Percentiles rank a stretch among this genome's conserved stretches.
These are phyloP conservation scores for Miamiensis avidus DNA, from an alignment of 169 alveolate species.

Conservation along the genomic window DNA sequence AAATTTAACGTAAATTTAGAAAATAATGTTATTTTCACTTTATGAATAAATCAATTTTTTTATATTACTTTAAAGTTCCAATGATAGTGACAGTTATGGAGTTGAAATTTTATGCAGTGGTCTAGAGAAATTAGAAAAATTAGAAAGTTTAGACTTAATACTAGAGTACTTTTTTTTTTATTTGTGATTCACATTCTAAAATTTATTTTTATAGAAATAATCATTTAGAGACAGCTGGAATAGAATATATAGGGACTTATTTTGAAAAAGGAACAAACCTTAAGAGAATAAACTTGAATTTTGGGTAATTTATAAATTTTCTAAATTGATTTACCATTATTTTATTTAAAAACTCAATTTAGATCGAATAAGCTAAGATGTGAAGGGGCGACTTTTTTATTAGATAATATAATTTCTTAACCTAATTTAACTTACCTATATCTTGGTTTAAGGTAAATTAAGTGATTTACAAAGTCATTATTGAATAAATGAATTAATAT, in stretches of 20 bases:
- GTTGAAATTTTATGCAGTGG: no score
- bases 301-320: neutral
- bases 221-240: neutral
- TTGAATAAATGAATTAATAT: no score
- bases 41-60: no score
- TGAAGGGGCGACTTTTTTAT: neutral
- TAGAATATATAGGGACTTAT: neutral
- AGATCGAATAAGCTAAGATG: neutral
- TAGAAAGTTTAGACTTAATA: neutral
- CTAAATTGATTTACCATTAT: no score
- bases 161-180: neutral
- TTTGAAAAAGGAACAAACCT: no score
- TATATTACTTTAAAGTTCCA: neutral
- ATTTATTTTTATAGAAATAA: no score
- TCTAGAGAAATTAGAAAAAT: neutral
- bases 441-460: neutral
- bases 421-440: no score
- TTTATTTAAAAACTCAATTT: no score
- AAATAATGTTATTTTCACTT: neutral
- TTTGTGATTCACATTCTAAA: no score
- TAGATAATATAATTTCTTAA: neutral
- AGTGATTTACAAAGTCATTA: no score
- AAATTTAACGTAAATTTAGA: neutral
- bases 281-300: no score
- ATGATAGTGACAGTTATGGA: neutral